Evolutionary conservation across 2,329 filamentous ascomycete genomes (phyloP), one percentile per base, ranked within the genome.

Genomic region (Zarea fungicola): DNA sequence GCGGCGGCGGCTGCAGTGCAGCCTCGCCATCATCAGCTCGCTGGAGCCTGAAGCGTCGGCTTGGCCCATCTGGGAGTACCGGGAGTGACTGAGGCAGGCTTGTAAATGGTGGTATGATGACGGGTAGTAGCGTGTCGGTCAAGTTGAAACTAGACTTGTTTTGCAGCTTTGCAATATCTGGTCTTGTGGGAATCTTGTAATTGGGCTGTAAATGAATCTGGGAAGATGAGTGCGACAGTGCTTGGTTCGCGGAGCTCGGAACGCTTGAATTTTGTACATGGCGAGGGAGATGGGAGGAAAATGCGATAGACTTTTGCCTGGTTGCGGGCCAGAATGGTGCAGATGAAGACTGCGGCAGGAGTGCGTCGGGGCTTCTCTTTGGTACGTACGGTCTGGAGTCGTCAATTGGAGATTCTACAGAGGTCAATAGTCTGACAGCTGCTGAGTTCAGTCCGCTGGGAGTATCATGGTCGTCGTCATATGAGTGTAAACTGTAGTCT

Each of bases 401-500:
- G 58, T 61, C 52, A 36, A 67, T 53, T 26, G 74, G 66, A 40
- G 82, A 80, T 59, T 84, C 81, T 63, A 81, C 72, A 6, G 79
- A 83, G 45, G 80, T 84, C 66, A 85, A 68, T 58, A 85, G 68
- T 58, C 81, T 74, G 48, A 84, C 74, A 53, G 74, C 77, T 28
- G 80, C 73, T 37, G 72, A 65, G 59, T 75, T 76, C 49, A 72
- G 67, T 51, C 70, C 69, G 32, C 68, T 68, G 16, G 72, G 71
- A 23, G 70, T 74, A 54, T 72, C 67, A 56, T 76, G 67, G 22
- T 80, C 76, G 46, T 80, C 76, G 58, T 78, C 74, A 60, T 84
- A 83, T 46, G 65, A 65, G 18, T 76, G 76, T 46, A 80, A 69
- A 54, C 70, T 70, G 59, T 84, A 84, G 54, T 80, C 77, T 26